A percentile compares a stretch with the other conserved stretches of the same genome.
phyloP scores from a whole-genome alignment of 345 rosid genomes.

The Cardamine resedifolia region DNA sequence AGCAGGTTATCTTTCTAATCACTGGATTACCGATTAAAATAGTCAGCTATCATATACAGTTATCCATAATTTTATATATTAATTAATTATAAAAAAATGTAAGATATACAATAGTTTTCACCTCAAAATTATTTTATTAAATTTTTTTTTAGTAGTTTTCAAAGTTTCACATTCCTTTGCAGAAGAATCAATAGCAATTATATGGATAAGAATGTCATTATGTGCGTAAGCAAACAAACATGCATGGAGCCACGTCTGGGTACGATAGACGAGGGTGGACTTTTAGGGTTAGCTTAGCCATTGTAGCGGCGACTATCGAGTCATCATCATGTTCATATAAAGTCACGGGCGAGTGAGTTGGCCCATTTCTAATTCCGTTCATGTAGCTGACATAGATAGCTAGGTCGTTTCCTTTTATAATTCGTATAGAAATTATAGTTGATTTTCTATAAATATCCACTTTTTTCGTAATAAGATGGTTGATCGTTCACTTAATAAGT shows the following conservation, averaged over 20 bases:
- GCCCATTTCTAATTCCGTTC: neutral
- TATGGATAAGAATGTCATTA: neutral
- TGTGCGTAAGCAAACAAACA: constrained; percentile 16
- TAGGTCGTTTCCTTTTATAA: neutral
- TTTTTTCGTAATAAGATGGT: neutral
- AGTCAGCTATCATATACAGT: neutral
- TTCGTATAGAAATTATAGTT: neutral
- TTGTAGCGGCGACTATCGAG: constrained; percentile 2
- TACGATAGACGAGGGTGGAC: constrained; percentile 13
- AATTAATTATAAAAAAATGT: neutral
- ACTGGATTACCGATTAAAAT: neutral
- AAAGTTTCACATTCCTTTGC: neutral
- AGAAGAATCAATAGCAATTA: neutral
- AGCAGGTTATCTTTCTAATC: neutral
- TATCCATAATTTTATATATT: neutral
- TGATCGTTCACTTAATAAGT: neutral
- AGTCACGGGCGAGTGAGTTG: constrained; percentile 17
- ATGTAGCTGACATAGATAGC: neutral
- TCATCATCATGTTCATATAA: constrained; percentile 8
- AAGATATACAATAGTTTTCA: neutral
- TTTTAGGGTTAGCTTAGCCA: constrained; percentile 7
- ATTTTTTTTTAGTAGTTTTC: neutral
- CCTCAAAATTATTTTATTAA: neutral
- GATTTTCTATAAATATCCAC: neutral
- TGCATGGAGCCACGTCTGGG: constrained; percentile 31